Evolutionary conservation across 2,329 filamentous ascomycete species (phyloP).

Genomic region (Botrytis sinoallii): DNA sequence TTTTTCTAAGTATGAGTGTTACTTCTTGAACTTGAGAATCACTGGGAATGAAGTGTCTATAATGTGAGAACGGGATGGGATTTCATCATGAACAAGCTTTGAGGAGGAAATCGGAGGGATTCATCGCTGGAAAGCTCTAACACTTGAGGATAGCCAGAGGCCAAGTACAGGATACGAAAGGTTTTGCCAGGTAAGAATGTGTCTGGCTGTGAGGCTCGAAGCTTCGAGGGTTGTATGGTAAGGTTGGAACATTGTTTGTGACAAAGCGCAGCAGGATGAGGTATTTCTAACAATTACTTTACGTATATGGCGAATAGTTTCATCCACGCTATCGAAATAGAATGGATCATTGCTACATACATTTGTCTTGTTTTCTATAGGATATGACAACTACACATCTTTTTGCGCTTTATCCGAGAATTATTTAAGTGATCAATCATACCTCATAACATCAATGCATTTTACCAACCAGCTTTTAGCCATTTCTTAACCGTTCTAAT

Average conservation of each 20-base stretch:
- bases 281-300: background rate
- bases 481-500: slow-evolving; percentile 45
- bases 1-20: background rate
- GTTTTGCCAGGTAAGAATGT: background rate
- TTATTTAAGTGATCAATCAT: background rate
- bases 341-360: background rate
- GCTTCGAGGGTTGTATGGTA: background rate
- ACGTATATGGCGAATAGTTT: background rate
- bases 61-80: background rate
- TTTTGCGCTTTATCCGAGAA: background rate
- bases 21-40: background rate
- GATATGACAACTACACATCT: background rate
- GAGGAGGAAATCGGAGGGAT: background rate
- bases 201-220: background rate
- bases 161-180: background rate
- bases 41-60: background rate
- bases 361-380: background rate
- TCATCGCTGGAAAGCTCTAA: background rate
- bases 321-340: background rate
- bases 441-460: background rate
- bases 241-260: background rate
- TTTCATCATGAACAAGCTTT: background rate
- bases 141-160: background rate
- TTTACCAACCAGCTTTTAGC: slow-evolving; percentile 30
- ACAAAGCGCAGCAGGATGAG: background rate